phyloP scores from a whole-genome alignment of 352 stramenopile genomes.

The Phytophthora boehmeriae region DNA sequence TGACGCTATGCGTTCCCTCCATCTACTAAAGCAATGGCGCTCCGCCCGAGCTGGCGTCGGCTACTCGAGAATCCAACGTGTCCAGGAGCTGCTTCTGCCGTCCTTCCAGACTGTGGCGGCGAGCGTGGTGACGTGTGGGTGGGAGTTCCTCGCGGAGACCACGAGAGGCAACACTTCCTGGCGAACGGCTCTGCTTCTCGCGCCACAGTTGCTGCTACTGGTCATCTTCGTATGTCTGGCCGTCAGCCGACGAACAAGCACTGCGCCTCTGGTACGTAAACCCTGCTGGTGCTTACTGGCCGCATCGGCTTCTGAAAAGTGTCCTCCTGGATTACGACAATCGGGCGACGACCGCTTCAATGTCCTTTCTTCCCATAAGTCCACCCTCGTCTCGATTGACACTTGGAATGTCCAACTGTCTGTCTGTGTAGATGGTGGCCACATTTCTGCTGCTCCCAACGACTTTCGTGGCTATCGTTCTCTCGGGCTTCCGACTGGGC shows the following conservation, averaged over 20 bases:
- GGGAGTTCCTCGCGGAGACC: slow-evolving; percentile 23
- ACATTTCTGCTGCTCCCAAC: slow-evolving; percentile 15
- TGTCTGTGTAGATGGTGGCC: background rate
- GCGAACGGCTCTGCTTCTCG: background rate
- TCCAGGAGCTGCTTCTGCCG: slow-evolving; percentile 6
- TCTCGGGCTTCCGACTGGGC: slow-evolving; percentile 28
- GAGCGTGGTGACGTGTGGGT: slow-evolving; percentile 13
- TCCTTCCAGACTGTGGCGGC: slow-evolving; percentile 11
- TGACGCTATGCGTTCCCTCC: background rate
- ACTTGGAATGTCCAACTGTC: background rate
- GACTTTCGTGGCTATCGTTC: slow-evolving; percentile 6
- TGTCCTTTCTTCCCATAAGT: background rate
- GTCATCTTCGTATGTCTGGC: background rate
- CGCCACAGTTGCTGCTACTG: slow-evolving; percentile 1
- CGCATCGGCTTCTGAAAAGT: background rate
- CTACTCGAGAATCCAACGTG: slow-evolving; percentile 4
- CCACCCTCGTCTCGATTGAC: slow-evolving; percentile 1
- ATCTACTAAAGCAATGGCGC: slow-evolving; percentile 4
- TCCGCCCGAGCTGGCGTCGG: background rate
- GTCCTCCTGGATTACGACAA: slow-evolving; percentile 1
- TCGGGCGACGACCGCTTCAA: background rate
- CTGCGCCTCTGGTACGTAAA: background rate
- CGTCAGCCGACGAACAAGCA: background rate
- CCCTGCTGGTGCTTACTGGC: background rate
- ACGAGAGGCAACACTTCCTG: background rate